Evolutionary conservation across 2,329 filamentous ascomycete species (phyloP).

Genomic region (Alternaria sp.): DNA sequence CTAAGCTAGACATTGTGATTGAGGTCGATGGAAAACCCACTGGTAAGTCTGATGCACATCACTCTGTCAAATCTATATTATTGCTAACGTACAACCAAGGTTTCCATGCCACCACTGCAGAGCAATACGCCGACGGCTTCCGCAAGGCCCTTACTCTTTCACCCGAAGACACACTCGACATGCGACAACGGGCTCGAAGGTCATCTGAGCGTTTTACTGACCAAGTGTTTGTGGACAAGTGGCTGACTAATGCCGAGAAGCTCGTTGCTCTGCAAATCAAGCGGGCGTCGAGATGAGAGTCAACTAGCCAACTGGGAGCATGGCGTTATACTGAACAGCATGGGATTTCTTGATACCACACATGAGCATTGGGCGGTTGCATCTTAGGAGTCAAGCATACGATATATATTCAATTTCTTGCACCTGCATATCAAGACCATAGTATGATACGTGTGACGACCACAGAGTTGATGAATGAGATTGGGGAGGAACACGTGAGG

Average conservation of each 20-base stretch:
- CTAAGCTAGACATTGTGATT: slow-evolving; percentile 91
- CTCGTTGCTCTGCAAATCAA: slow-evolving; percentile 64
- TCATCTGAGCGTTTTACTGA: slow-evolving; percentile 90
- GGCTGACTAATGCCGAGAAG: slow-evolving; percentile 77
- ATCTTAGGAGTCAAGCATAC: slow-evolving; percentile 1
- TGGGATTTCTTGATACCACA: slow-evolving; percentile 17
- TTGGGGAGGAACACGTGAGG: neutral
- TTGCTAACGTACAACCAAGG: slow-evolving; percentile 59
- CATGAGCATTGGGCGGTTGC: slow-evolving; percentile 14
- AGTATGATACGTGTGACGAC: neutral
- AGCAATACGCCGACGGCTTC: slow-evolving; percentile 84
- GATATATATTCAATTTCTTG: slow-evolving; percentile 1
- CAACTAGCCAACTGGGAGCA: neutral
- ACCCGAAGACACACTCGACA: slow-evolving; percentile 71
- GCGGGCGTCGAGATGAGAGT: slow-evolving; percentile 20
- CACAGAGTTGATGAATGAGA: neutral
- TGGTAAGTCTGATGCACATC: slow-evolving; percentile 59
- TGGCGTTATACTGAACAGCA: slow-evolving; percentile 2
- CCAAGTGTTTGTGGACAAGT: slow-evolving; percentile 81
- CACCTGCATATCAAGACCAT: neutral
- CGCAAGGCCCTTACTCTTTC: slow-evolving; percentile 76
- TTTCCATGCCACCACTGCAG: slow-evolving; percentile 81
- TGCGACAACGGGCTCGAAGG: slow-evolving; percentile 77
- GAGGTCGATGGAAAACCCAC: slow-evolving; percentile 80
- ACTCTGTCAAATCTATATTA: neutral